Conservation (phyloP, 2,329 filamentous ascomycete genomes). For the Pseudogymnoascus sp. region DNA sequence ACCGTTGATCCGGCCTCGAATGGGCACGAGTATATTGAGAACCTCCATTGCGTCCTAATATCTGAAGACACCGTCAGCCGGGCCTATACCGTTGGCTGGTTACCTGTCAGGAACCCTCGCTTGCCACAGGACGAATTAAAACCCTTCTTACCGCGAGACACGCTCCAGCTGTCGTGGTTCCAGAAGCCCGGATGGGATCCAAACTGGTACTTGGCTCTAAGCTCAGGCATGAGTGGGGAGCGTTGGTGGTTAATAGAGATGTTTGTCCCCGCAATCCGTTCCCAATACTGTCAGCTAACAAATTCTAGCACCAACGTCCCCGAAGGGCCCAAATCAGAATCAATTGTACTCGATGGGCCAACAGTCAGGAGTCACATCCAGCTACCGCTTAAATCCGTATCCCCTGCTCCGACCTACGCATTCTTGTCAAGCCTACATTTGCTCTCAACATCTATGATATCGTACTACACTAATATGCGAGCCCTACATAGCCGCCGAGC, state of each 20-base stretch:
- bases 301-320: constrained; percentile 13
- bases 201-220: constrained; percentile 64
- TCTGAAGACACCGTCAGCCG: constrained; percentile 53
- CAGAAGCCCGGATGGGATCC: constrained; percentile 61
- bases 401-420: constrained; percentile 23
- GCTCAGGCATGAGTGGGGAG: constrained; percentile 64
- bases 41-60: constrained; percentile 51
- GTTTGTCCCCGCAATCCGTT: not conserved
- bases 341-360: constrained; percentile 4
- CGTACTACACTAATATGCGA: constrained; percentile 30
- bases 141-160: constrained; percentile 50
- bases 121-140: constrained; percentile 47
- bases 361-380: constrained; percentile 19
- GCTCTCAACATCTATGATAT: constrained; percentile 30
- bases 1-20: constrained; percentile 48
- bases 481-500: constrained; percentile 23
- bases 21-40: constrained; percentile 48
- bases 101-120: constrained; percentile 33
- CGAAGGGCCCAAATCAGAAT: constrained; percentile 8
- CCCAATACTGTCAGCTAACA: not conserved
- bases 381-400: constrained; percentile 22
- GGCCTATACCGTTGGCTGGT: constrained; percentile 59
- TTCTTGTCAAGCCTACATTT: constrained; percentile 30
- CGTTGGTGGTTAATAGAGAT: constrained; percentile 68
- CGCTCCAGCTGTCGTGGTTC: constrained; percentile 60